Conservation (phyloP, 2,329 filamentous ascomycete genomes). For the Myriosclerotinia duriaeana region DNA sequence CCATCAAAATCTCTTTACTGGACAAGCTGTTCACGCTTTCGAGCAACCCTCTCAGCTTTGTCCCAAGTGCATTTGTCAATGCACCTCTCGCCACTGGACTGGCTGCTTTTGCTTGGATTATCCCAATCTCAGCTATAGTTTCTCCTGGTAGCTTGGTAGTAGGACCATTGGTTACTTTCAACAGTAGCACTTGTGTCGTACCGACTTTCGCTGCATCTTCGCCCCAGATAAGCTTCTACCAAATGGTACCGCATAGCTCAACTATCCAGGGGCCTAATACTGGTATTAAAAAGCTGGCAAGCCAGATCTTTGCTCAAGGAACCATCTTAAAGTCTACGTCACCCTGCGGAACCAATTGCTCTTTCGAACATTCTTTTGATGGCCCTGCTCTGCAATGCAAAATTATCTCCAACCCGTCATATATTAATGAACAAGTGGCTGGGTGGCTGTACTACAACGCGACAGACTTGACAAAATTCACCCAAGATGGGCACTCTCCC, state of each 20-base stretch:
- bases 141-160: slow-evolving; percentile 4
- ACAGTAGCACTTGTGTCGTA: not conserved
- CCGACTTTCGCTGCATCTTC: slow-evolving; percentile 3
- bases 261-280: slow-evolving; percentile 2
- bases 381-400: slow-evolving; percentile 2
- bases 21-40: slow-evolving; percentile 7
- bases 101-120: not conserved
- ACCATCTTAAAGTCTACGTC: not conserved
- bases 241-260: not conserved
- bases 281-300: slow-evolving; percentile 3
- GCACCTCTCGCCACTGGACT: not conserved
- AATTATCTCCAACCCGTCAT: not conserved
- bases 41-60: slow-evolving; percentile 1
- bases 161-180: not conserved
- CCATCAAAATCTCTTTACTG: slow-evolving; percentile 3
- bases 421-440: not conserved
- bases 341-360: not conserved
- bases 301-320: slow-evolving; percentile 8
- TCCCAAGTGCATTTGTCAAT: slow-evolving; percentile 2
- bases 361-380: not conserved
- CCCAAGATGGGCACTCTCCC: not conserved
- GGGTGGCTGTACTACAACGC: not conserved
- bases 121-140: slow-evolving; percentile 6
- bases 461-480: not conserved
- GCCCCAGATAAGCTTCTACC: not conserved